phyloP scores from a whole-genome alignment of 192 early-diverging fungal species.

The Podila clonocystis region DNA sequence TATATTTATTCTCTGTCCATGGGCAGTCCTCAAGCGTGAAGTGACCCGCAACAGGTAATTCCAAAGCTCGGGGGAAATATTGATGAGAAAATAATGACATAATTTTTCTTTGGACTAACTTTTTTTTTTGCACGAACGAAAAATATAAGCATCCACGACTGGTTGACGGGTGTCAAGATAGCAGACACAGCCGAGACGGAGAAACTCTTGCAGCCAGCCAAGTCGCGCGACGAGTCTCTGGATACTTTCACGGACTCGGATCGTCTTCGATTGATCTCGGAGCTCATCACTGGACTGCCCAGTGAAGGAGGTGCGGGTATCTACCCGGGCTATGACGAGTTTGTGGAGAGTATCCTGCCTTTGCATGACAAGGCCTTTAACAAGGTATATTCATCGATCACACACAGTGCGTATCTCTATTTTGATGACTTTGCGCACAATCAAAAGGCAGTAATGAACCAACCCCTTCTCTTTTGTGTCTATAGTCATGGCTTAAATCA shows the following conservation, averaged over 20 bases:
- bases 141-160: constrained; percentile 70
- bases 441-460: no score
- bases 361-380: constrained; percentile 85
- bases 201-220: constrained; percentile 17
- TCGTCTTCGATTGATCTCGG: constrained; percentile 68
- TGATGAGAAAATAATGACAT: neutral
- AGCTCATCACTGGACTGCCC: constrained; percentile 65
- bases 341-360: constrained; percentile 77
- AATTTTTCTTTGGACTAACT: neutral
- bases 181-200: constrained; percentile 43
- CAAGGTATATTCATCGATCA: constrained; percentile 55
- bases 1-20: constrained; percentile 75
- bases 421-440: neutral
- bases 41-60: constrained; percentile 53
- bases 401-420: neutral
- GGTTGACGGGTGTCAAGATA: constrained; percentile 71
- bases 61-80: neutral
- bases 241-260: constrained; percentile 57
- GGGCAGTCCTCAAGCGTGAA: constrained; percentile 59
- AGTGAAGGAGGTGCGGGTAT: constrained; percentile 74
- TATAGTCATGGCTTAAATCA: constrained; percentile 77
- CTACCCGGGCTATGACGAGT: constrained; percentile 56
- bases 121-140: neutral
- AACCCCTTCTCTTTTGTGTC: neutral
- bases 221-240: constrained; percentile 29